Conservation (phyloP, 805 yeast species). For the Suhomyces canberraensis region DNA sequence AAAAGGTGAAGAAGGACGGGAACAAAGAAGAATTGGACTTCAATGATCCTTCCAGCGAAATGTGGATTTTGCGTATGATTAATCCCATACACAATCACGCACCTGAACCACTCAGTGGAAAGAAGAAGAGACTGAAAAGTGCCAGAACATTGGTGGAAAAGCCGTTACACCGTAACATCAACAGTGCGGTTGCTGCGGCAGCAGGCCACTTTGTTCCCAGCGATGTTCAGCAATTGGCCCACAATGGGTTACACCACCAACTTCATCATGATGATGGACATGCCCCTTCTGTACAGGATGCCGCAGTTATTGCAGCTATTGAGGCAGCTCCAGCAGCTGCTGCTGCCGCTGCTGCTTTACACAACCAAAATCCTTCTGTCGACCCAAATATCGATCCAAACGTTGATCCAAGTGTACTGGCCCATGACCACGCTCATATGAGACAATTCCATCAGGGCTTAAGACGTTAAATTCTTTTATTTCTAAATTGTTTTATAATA, state of each 20-base stretch:
- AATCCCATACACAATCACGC: constrained; percentile 45
- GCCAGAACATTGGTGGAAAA: constrained; percentile 43
- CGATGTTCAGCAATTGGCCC: constrained; percentile 22
- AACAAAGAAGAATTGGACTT: constrained; percentile 27
- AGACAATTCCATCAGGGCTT: constrained; percentile 4
- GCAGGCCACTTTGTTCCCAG: constrained; percentile 22
- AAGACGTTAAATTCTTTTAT: constrained; percentile 6
- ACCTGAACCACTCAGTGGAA: constrained; percentile 36
- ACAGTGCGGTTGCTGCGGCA: constrained; percentile 21
- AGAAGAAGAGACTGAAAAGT: constrained; percentile 37
- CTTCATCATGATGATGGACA: constrained; percentile 26
- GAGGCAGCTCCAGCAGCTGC: constrained; percentile 30
- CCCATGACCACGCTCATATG: constrained; percentile 36
- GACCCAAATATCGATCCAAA: constrained; percentile 45
- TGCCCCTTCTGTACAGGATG: constrained; percentile 36
- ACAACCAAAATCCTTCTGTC: constrained; percentile 29
- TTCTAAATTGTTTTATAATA: constrained; percentile 5
- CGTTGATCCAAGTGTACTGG: constrained; percentile 43
- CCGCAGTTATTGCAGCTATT: constrained; percentile 43
- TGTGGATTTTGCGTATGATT: constrained; percentile 48
- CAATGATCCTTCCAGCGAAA: constrained; percentile 22
- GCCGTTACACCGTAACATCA: constrained; percentile 29
- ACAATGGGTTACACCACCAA: constrained; percentile 18
- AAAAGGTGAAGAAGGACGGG: constrained; percentile 25
- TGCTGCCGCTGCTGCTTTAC: constrained; percentile 25